A percentile compares a stretch with the other conserved stretches of the same genome.
phyloP scores from a whole-genome alignment of 345 rosid species.

The Chamaenerion angustifolium region DNA sequence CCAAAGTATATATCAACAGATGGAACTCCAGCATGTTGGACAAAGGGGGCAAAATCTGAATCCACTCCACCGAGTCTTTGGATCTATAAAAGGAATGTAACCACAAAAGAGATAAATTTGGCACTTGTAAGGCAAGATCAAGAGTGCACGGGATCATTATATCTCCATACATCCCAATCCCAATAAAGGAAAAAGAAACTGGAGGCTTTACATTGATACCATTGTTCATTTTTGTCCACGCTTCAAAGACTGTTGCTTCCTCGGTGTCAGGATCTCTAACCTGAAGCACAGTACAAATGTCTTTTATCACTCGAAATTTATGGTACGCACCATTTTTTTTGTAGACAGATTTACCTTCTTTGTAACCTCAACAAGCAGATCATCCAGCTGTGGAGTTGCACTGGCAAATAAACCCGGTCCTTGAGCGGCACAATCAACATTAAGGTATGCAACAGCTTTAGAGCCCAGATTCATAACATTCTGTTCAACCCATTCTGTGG shows the following conservation, averaged over 20 bases:
- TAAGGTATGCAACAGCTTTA: conserved; percentile 80
- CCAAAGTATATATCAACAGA: conserved; percentile 86
- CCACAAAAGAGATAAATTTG: not conserved
- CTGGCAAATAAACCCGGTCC: conserved; percentile 80
- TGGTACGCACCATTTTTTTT: no score
- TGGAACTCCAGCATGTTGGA: conserved; percentile 88
- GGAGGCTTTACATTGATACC: conserved; percentile 24
- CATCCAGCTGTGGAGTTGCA: conserved; percentile 80
- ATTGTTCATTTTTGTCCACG: conserved; percentile 37
- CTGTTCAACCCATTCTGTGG: conserved; percentile 97
- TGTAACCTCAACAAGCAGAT: conserved; percentile 55
- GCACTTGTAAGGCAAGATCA: not conserved
- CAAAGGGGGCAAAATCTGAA: conserved; percentile 92
- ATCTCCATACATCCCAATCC: not conserved
- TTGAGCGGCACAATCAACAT: conserved; percentile 99
- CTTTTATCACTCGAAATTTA: no score
- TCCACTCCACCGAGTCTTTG: conserved; percentile 71
- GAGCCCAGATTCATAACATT: conserved; percentile 68
- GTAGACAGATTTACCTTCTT: conserved; percentile 33
- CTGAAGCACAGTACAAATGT: conserved; percentile 17
- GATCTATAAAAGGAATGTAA: conserved; percentile 30
- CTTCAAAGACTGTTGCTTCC: conserved; percentile 44
- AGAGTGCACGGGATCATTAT: not conserved
- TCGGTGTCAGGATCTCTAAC: conserved; percentile 63
- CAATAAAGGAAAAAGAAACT: not conserved